Percentiles rank a stretch among this genome's conserved stretches.
Conservation (phyloP, 352 stramenopile genomes). For the Globisporangium sylvaticum region DNA sequence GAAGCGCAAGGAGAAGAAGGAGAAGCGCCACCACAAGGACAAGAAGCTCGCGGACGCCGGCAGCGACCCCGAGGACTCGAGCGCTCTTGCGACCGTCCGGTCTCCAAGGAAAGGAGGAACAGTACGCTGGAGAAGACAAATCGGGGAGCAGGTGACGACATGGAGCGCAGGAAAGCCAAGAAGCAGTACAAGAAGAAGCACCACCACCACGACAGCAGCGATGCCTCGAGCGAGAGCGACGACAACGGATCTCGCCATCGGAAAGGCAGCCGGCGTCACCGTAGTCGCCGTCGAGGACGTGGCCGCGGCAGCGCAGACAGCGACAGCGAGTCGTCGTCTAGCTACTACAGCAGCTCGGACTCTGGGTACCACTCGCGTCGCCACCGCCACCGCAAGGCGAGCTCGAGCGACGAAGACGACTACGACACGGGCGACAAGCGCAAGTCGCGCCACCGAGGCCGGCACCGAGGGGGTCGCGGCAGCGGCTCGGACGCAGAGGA, state of each 20-base stretch:
- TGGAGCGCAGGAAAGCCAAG: constrained; percentile 23
- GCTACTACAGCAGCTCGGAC: constrained; percentile 48
- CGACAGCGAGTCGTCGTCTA: constrained; percentile 48
- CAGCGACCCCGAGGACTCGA: constrained; percentile 39
- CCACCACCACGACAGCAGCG: constrained; percentile 34
- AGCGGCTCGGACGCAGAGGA: constrained; percentile 25
- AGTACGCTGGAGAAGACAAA: constrained; percentile 1
- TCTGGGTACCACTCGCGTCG: constrained; percentile 28
- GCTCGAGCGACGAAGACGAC: constrained; percentile 55
- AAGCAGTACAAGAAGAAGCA: constrained; percentile 56
- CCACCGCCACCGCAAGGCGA: constrained; percentile 32
- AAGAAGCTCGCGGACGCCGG: constrained; percentile 23
- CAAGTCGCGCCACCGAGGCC: constrained; percentile 19
- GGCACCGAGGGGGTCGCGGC: constrained; percentile 26
- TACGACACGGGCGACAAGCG: constrained; percentile 48
- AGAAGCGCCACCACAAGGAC: constrained; percentile 38
- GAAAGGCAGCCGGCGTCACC: constrained; percentile 15
- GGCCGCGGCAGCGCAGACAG: constrained; percentile 16
- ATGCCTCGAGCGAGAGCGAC: constrained; percentile 40
- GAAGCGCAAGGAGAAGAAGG: constrained; percentile 53
- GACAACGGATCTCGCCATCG: constrained; percentile 22
- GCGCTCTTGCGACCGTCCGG: constrained; percentile 13
- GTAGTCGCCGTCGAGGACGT: constrained; percentile 20
- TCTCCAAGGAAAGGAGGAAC: constrained; percentile 38
- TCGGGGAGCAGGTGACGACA: background rate